A percentile compares a stretch with the other conserved stretches of the same genome.
Conservation (phyloP, 495 filamentous ascomycete genomes). For the Pseudoneurospora amorphoporcata region DNA sequence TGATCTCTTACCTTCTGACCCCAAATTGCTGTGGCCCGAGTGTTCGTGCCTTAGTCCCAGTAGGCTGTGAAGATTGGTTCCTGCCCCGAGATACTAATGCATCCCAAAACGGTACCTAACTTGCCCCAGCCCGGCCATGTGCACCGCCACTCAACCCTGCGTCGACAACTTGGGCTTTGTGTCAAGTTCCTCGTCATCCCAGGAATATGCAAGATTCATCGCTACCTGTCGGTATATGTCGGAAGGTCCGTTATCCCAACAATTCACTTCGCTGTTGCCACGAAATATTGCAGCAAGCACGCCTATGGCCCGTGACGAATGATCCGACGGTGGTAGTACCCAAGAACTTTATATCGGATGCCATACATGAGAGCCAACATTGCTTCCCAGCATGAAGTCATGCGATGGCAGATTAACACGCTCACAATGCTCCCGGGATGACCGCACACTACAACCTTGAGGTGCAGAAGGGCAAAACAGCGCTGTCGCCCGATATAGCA, state of each 20-base stretch:
- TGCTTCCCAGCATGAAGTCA: neutral
- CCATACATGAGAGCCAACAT: neutral
- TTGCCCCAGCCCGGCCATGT: neutral
- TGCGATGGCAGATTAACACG: neutral
- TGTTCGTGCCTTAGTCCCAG: neutral
- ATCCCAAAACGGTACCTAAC: neutral
- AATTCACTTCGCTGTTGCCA: neutral
- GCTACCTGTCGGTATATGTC: neutral
- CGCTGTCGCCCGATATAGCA: neutral
- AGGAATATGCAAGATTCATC: neutral
- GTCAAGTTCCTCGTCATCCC: neutral
- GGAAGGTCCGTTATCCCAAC: neutral
- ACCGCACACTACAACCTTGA: neutral
- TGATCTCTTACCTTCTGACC: slow-evolving; percentile 1
- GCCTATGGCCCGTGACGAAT: neutral
- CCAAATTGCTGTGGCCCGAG: neutral
- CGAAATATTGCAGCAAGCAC: neutral
- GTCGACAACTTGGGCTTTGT: neutral
- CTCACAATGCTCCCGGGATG: neutral
- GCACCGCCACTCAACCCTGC: neutral
- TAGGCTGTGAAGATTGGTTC: neutral
- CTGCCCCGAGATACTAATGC: neutral
- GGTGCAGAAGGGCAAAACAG: neutral
- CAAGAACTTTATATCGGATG: neutral
- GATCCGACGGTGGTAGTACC: neutral